Base-by-base conservation (phyloP, 1,139 yeast species). In the Candida anutae region DNA sequence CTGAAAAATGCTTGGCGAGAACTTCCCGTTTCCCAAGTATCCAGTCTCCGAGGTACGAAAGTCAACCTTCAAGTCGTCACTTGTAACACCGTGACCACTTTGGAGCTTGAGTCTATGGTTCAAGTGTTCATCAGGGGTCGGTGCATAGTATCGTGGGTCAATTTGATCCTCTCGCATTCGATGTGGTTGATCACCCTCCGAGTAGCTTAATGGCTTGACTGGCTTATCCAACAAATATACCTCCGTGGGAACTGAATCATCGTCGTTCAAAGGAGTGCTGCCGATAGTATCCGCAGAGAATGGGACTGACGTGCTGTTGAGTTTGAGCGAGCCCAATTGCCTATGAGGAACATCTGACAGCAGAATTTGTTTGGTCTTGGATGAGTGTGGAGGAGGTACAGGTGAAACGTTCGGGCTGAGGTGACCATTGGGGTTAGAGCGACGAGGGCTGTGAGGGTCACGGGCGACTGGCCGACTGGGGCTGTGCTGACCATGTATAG, bases 241-340 rank as follows among this genome's bases (percentile, higher is more conserved):
- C 21, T 50, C 48, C 2, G 68, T 56, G 1, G 69, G 65, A 20
- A 58, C 26, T 11, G 33, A 39, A 4, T 41, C 51, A 3, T 42
- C 45, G 5, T 46, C 49, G 8, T 56, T 67, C 8, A 5, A 6
- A 6, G 5, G 11, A 5, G 13, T 5, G 6, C 16, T 16, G 0
- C 69, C 70, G 18, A 65, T 60, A 4, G 59, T 48, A 28, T 64
- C 70, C 1, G 72, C 72, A 1, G 71, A 64, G 33, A 61, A 65
- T 6, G 72, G 72, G 4, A 62, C 46, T 0, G 59, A 39, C 1
- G 58, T 52, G 23, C 10, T 16, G 16, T 18, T 23, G 17, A 17
- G 25, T 11, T 10, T 24, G 10, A 13, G 26, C 23, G 8, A 49
- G 46, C 5, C 54, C 51, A 2, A 54, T 33, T 46, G 50, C 22